Conservation (phyloP, 768 basidiomycete genomes). For the Rhodosporidiobolus sp. region DNA sequence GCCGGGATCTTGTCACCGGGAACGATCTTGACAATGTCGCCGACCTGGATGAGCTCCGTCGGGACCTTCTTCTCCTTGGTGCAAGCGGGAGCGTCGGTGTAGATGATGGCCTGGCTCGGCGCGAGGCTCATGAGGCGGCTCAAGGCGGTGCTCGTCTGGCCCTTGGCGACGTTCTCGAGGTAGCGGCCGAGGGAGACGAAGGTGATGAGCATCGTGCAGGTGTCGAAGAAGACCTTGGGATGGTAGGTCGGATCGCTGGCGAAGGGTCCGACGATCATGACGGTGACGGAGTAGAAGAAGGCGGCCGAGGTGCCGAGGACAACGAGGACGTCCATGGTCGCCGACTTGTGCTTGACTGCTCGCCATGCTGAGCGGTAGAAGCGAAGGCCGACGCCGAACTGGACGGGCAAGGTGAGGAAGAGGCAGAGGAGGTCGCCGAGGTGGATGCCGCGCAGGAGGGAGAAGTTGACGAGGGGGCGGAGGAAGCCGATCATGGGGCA, state of each 20-base stretch:
- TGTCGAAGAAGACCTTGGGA: constrained; percentile 94
- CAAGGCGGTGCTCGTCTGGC: constrained; percentile 91
- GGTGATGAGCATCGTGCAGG: constrained; percentile 96
- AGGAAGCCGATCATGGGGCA: constrained; percentile 65
- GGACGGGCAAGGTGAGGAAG: constrained; percentile 79
- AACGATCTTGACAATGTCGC: constrained; percentile 86
- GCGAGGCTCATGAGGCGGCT: constrained; percentile 94
- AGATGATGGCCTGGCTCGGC: constrained; percentile 93
- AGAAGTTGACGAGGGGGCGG: constrained; percentile 55
- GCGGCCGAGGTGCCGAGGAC: constrained; percentile 92
- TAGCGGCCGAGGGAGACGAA: constrained; percentile 94
- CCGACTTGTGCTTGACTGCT: constrained; percentile 77
- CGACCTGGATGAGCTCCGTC: constrained; percentile 90
- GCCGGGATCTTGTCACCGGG: constrained; percentile 96
- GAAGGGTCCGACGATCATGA: constrained; percentile 60
- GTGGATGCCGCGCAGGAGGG: constrained; percentile 66
- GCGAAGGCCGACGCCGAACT: constrained; percentile 82
- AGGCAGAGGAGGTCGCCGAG: constrained; percentile 75
- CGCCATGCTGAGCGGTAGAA: constrained; percentile 91
- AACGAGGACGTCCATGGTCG: constrained; percentile 98
- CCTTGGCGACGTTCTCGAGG: constrained; percentile 94
- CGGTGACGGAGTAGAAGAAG: constrained; percentile 78
- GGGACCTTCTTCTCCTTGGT: constrained; percentile 84
- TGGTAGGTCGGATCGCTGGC: constrained; percentile 60
- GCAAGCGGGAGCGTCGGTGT: constrained; percentile 62